Evolutionary conservation across 2,329 filamentous ascomycete genomes (phyloP).

Genomic region (Pseudocercospora fuligena): DNA sequence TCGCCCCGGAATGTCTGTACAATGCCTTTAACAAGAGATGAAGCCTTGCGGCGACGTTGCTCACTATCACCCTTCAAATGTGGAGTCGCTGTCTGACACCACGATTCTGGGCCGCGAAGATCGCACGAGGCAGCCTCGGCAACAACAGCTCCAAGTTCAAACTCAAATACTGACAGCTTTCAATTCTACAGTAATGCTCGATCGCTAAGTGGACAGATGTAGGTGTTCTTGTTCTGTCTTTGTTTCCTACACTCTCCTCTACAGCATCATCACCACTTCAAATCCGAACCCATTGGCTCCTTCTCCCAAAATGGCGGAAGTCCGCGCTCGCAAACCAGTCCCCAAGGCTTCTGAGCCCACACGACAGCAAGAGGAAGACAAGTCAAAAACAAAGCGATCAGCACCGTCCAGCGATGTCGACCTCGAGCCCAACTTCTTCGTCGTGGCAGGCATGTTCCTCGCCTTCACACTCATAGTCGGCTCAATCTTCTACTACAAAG

Average conservation of each 20-base stretch:
- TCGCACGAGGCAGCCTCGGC: slow-evolving; percentile 3
- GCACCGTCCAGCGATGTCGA: slow-evolving; percentile 13
- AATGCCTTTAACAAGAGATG: neutral
- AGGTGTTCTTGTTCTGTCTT: neutral
- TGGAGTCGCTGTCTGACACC: neutral
- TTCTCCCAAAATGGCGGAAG: slow-evolving; percentile 22
- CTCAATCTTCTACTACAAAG: slow-evolving; percentile 30
- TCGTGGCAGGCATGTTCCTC: slow-evolving; percentile 24
- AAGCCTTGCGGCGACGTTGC: neutral
- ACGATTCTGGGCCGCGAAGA: neutral
- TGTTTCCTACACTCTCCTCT: neutral
- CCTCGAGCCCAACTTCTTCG: slow-evolving; percentile 32
- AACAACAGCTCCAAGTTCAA: neutral
- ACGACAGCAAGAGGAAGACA: slow-evolving; percentile 24
- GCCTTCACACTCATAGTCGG: slow-evolving; percentile 22
- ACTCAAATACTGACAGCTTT: slow-evolving; percentile 8
- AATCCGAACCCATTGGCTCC: neutral
- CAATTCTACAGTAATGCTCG: neutral
- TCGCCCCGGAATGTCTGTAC: neutral
- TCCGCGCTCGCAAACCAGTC: slow-evolving; percentile 26
- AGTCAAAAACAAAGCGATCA: slow-evolving; percentile 15
- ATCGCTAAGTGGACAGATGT: slow-evolving; percentile 5
- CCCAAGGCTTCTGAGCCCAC: slow-evolving; percentile 11
- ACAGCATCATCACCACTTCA: neutral
- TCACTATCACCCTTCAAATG: neutral